These are phyloP conservation scores for Rosellinia necatrix DNA, from an alignment of 2,329 filamentous ascomycete species.

Conservation along the genomic window DNA sequence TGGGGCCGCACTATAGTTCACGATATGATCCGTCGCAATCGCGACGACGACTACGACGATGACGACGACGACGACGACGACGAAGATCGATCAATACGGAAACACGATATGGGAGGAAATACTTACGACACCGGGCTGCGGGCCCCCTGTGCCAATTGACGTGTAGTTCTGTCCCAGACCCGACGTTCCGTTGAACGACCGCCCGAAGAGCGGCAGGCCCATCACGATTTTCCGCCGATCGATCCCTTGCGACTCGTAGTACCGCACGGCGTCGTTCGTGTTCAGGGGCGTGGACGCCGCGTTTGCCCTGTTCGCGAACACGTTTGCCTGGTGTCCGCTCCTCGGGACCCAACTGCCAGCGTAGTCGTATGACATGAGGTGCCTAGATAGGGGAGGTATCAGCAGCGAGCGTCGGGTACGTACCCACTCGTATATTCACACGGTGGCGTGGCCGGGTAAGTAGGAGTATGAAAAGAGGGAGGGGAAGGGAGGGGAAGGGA, in stretches of 20 bases:
- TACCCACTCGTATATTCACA: too few relatives aligned
- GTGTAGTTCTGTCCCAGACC: constrained; percentile 68
- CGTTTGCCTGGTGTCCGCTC: constrained; percentile 72
- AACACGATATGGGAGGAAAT: too few relatives aligned
- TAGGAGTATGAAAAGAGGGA: too few relatives aligned
- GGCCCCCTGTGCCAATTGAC: constrained; percentile 64
- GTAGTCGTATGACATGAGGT: constrained; percentile 73
- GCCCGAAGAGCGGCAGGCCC: constrained; percentile 79
- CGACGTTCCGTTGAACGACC: constrained; percentile 70
- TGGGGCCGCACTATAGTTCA: too few relatives aligned
- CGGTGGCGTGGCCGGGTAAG: too few relatives aligned
- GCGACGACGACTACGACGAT: too few relatives aligned
- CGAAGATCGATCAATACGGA: too few relatives aligned
- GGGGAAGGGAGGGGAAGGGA: background rate
- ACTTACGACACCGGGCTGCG: constrained; percentile 61
- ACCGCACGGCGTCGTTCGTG: constrained; percentile 66
- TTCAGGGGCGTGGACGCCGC: constrained; percentile 68
- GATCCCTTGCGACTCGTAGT: constrained; percentile 66
- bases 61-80: too few relatives aligned
- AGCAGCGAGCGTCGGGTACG: too few relatives aligned
- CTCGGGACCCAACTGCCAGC: constrained; percentile 68
- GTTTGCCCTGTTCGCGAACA: constrained; percentile 59
- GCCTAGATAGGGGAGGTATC: constrained; percentile 30
- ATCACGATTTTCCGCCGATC: constrained; percentile 69
- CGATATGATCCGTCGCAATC: too few relatives aligned